Evolutionary conservation across 163 green algal species (phyloP), one percentile per base, ranked within the genome.

Genomic region (Scenedesmus sp.): DNA sequence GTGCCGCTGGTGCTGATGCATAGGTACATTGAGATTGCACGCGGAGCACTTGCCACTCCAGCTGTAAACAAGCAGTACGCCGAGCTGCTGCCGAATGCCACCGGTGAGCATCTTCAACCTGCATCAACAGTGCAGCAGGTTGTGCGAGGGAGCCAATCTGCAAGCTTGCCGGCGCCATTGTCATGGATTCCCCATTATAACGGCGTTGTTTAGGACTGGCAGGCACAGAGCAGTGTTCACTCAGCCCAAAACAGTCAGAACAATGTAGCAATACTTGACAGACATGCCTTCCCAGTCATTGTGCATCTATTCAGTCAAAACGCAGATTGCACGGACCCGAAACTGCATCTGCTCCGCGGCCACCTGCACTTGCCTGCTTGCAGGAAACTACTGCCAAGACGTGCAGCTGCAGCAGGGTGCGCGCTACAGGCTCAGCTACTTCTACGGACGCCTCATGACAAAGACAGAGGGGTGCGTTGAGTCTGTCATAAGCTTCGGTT

Each of bases 331-430:
- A 13, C 10, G 46, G 1, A 20, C 77, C 0, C 34, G 0, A 46
- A 46, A 46, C 34, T 46, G 34, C 34, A 46, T n/a, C n/a, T 46
- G 34, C 34, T 46, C 34, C 34, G 0, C 0, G 34, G 34, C 34
- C 34, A 46, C 34, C 0, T 86, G 81, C 83, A 2, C 0, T 87
- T 74, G 4, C 16, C 9, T 91, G 87, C 23, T 54, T 87, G 52
- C 87, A 91, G 88, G 88, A 15, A 92, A 92, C 82, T 92, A 92
- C 82, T 92, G 88, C 88, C 88, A 92, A 16, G 88, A 92, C 10
- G 4, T 92, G 18, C 10, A 84, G 54, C 88, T 92, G 62, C 59
- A 83, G n/a, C 74, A 92, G 88, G 88, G 88, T 20, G 74, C 77
- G 0, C 66, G 12, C 3, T 92, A 92, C 46, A 76, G 85, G 81